Evolutionary conservation across 2,329 filamentous ascomycete genomes (phyloP), one percentile per base, ranked within the genome.

Genomic region (Fusarium goolgardi): DNA sequence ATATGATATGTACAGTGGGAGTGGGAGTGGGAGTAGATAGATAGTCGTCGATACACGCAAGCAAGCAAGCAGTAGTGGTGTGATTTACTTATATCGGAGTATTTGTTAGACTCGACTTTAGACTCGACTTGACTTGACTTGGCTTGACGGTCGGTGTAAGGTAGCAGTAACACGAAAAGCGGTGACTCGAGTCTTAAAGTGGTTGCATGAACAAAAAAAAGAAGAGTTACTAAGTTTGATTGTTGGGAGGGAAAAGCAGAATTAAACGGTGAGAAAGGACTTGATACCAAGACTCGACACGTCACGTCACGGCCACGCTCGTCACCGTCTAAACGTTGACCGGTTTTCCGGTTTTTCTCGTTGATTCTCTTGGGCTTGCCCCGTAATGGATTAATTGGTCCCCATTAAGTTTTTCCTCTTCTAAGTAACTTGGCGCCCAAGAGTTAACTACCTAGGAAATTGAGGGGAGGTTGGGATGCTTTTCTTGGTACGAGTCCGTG

Each of bases 261-360:
- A 29, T 21, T 25, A 31, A 41, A 23, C 44, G 49, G 40, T 31
- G 46, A 25, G 43, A 65, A 51, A 27, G 31, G 50, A 45, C 39
- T 54, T 63, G 56, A 63, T 59, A 52, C 54, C 45, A 29, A 45
- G 43, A 21, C 39, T 50, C 50, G 45, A 27, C 45, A 41, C 47
- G 54, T n/a, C 54, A 56, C 55, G 55, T 60, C 66, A 69, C 62
- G 29, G 20, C 35, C 29, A 50, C 34, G 25, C 34, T 50, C 47
- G 47, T 50, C 47, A 51, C 47, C 47, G 47, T 51, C 23, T 21
- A 51, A 29, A 64, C 53, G 45, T 27, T 64, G 59, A 34, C 53
- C 59, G 53, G 45, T 64, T 64, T 45, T 64, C 59, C 52, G 35
- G 53, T 43, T 64, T 63, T 45, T 58, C 37, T 39, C 37, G n/a